A percentile compares a stretch with the other conserved stretches of the same genome.
These are phyloP conservation scores for Paraurostyla sp. DNA, from an alignment of 73 alveolate species.

Conservation along the genomic window DNA sequence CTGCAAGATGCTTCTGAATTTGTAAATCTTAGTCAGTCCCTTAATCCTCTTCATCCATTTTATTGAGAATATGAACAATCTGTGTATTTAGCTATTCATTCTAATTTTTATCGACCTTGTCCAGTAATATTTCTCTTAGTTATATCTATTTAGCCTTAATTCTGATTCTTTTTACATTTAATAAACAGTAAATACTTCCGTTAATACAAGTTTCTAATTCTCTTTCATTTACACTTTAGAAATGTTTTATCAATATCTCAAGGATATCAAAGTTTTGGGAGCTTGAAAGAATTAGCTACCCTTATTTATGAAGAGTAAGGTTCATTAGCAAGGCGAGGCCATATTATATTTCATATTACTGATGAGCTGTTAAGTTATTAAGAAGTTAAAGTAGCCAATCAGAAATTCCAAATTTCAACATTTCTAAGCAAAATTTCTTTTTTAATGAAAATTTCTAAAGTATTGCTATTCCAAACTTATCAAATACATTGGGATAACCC, in stretches of 20 bases:
- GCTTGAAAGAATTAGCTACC: neutral
- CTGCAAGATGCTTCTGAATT: neutral
- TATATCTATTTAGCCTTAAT: neutral
- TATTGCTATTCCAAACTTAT: constrained; percentile 42
- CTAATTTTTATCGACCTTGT: neutral
- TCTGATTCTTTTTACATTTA: constrained; percentile 8
- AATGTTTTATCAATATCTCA: constrained; percentile 4
- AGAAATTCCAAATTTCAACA: constrained; percentile 51
- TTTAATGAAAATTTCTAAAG: constrained; percentile 47
- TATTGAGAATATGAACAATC: constrained; percentile 28
- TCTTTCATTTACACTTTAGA: neutral
- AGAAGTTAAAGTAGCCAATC: constrained; percentile 16
- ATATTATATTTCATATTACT: constrained; percentile 52
- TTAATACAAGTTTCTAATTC: constrained; percentile 52
- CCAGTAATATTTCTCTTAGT: neutral
- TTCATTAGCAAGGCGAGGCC: constrained; percentile 59
- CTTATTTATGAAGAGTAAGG: constrained; percentile 35
- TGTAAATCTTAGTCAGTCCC: neutral
- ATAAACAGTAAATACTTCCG: constrained; percentile 56
- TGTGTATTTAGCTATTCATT: constrained; percentile 32
- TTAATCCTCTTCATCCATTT: constrained; percentile 46
- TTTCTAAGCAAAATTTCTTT: constrained; percentile 22
- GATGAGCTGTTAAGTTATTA: neutral
- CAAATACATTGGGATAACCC: neutral
- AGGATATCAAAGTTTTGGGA: neutral